Evolutionary conservation across 495 filamentous ascomycete species (phyloP), one percentile per base, ranked within the genome.

Genomic region (Podospora comata): DNA sequence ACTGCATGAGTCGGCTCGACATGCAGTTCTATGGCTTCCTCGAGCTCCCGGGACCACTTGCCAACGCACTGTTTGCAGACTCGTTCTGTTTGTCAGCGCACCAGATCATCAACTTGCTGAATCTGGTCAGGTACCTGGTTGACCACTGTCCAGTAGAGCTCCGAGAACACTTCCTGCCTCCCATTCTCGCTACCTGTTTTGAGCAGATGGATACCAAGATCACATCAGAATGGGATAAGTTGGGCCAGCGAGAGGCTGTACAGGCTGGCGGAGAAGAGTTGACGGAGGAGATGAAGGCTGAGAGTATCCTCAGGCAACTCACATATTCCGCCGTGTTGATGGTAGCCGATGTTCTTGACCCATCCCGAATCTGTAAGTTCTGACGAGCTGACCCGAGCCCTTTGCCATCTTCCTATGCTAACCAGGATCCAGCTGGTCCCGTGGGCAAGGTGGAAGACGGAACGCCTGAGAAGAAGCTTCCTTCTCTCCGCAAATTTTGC

Each of bases 251-350:
- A 63, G 83, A 84, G 69, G 78, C 78, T 16, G 78, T 85, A 4
- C 77, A 80, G 23, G 82, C 87, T 32, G 87, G 86, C 11, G 84
- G 85, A 0, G 87, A 90, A 19, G 88, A 88, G 57, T 81, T 99
- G 48, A 90, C 91, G 1, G 91, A 96, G 70, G 96, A 99, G 81
- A 99, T 99, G 95, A 97, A 96, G 79, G 89, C 92, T 20, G 95
- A 99, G 75, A 97, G 94, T 77, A 95, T 98, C 28, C 82, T 99
- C 39, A 88, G 95, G n/a, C 92, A 96, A 67, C 82, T 98, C 60
- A 97, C 95, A 0, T 92, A 94, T 75, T 91, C 92, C 48, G 91
- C 94, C 6, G 92, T 97, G 15, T 89, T 94, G 68, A 90, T 97
- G 84, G 91, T 97, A 57, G 90, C 93, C 27, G 90, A 90, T 66